Base-by-base conservation (phyloP, 768 basidiomycete species). In the Lactifluus subvellereus region DNA sequence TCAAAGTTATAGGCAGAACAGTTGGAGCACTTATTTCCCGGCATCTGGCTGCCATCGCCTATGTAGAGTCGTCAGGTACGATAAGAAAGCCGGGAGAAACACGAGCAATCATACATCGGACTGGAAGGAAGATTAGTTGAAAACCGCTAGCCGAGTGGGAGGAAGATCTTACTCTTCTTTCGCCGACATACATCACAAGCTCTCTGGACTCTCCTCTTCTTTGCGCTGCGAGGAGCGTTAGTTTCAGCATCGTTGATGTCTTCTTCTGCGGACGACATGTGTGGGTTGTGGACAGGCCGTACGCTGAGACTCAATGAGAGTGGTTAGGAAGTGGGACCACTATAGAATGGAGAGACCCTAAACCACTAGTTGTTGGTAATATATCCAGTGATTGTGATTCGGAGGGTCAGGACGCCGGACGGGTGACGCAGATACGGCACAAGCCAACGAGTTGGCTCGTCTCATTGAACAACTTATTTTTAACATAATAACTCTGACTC, bases 141-240 rank as follows among this genome's bases (percentile, higher is more conserved):
- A 9, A 50, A n/a, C 9, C 51, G 43, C 14, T 54, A 45, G 22
- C 50, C 20, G 55, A 50, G 59, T 30, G 22, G n/a, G 61, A 71
- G 70, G 7, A 22, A 11, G 16, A 35, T 74, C 82, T 65, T 61
- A 87, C 89, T 85, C 76, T 94, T 94, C 79, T 92, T 93, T 61
- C 89, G 78, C 42, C 91, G 78, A 71, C 91, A 94, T 0, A 85
- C 81, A 69, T 93, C 91, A 70, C 91, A 94, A 7, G 90, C 90
- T 33, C 90, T 75, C 73, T 89, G 87, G 35, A 91, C 80, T 65
- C 84, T 79, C 43, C 89, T 75, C 71, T 88, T 89, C 78, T 91
- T 91, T 20, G 73, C 72, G 20, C 75, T 76, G 4, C 76, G 78
- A 5, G 69, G 2, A 56, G 63, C 18, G 52, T 70, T 68, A 11